Conservation (phyloP, 2,329 filamentous ascomycete species). For the Aureobasidium sp. region DNA sequence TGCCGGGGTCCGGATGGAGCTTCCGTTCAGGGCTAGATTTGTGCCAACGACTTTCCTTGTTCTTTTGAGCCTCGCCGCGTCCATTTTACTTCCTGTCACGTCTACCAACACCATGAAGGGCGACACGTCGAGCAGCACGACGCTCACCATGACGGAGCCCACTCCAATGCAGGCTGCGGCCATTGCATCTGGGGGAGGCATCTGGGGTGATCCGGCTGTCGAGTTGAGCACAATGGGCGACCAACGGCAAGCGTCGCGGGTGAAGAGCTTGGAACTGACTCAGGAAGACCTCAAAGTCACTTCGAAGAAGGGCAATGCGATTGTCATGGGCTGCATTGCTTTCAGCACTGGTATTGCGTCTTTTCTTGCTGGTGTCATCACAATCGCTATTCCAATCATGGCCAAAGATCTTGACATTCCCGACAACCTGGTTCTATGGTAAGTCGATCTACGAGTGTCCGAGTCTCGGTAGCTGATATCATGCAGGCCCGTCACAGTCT, state of each 20-base stretch:
- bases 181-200: conserved; percentile 7
- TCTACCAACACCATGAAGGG: background rate
- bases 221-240: conserved; percentile 4
- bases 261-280: background rate
- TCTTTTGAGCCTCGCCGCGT: background rate
- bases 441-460: background rate
- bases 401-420: conserved; percentile 30
- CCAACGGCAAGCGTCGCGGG: background rate
- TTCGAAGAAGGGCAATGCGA: conserved; percentile 20
- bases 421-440: conserved; percentile 24
- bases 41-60: background rate
- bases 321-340: conserved; percentile 23
- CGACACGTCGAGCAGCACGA: background rate
- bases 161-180: conserved; percentile 6
- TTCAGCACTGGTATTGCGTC: conserved; percentile 22
- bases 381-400: conserved; percentile 38
- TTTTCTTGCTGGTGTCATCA: conserved; percentile 34
- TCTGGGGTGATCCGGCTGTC: conserved; percentile 8
- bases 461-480: background rate
- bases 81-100: background rate
- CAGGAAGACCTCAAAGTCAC: background rate
- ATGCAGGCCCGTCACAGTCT: conserved; percentile 25
- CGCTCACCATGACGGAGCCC: background rate
- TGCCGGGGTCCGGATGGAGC: background rate
- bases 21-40: background rate